Evolutionary conservation across 768 basidiomycete genomes (phyloP), one percentile per base, ranked within the genome.

Genomic region (Suillus americanus): DNA sequence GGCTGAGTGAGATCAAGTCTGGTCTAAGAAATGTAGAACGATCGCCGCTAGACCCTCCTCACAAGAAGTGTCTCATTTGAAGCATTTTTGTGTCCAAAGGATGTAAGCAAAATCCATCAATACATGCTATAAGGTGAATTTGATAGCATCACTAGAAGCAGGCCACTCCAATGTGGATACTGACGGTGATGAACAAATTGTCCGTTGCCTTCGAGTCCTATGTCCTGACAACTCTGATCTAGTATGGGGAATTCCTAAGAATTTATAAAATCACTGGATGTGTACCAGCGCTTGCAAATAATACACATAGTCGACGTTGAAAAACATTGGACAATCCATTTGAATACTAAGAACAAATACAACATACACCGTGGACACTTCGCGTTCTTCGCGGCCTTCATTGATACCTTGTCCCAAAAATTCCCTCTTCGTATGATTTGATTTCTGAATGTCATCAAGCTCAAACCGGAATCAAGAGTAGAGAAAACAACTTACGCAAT

Each of bases 351-450:
- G 13, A 23, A 56, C 35, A 35, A 13, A 55, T 55, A n/a, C 35
- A 37, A 55, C 54, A 55, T 14, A 33, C 20, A 5, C 18, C 10
- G 20, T 33, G 33, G 33, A 57, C 14, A 3, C 7, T 37, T 4
- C 14, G 16, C 23, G 8, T 25, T 33, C 33, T 33, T 33, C 33
- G 33, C 33, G 5, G 33, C 13, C 37, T 13, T 62, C 61, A 62
- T 14, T 54, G 53, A 37, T 78, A 78, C 41, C 75, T 69, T 18
- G 62, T 67, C 55, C 68, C 75, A 68, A 76, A 80, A 33, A 86
- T 8, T 1, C 79, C 80, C 65, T 85, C 85, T 64, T 89, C 83
- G 35, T 83, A 82, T 0, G 89, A 89, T 71, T 89, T 90, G 72
- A 91, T 90, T 75, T 90, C 89, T 90, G 71, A 57, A 54, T 28